Evolutionary conservation across 176 grass and related monocot genomes (phyloP), one percentile per base, ranked within the genome.

Genomic region (bread wheat (Triticum aestivum)): DNA sequence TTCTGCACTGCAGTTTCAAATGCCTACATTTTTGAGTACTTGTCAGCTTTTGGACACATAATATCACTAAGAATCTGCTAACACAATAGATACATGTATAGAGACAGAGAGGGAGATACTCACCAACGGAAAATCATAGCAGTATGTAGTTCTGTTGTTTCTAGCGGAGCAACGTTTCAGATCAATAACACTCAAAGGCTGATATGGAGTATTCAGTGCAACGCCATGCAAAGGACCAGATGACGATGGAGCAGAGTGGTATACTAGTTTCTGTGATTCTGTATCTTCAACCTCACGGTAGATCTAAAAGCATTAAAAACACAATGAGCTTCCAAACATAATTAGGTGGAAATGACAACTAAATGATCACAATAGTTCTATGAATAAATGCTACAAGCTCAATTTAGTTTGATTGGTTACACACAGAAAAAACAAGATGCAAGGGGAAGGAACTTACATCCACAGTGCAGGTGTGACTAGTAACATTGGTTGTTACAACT

Each of bases 81-180:
- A 64, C 1, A 15, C 5, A 56, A 54, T 69, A 35, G 61, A 76
- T 21, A 69, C 9, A 58, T n/a, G 11, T 24, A 82, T 18, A 54
- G 15, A 54, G 11, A 33, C 1, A 14, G 15, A 17, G n/a, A 24
- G 15, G 21, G 2, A 78, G 51, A 73, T 32, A 91, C 89, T 93
- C 77, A 98, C 97, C 93, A 99, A 72, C 35, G 97, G 94, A 73
- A 99, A 99, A 87, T 99, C 97, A 59, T 99, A 99, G 79, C 97
- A 99, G 74, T 99, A 99, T 69, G 97, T 99, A 18, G 97, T 96
- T 88, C 71, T 96, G 87, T 86, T 94, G 51, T 94, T 96, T 85
- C 97, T 94, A 62, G 97, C 97, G 59, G 86, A 72, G 61, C 93
- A 91, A 26, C 97, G 97, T 61, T 94, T 99, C 47, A 87, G 82